Conservation (phyloP, 2,329 filamentous ascomycete genomes). For the Fusarium luffae region DNA sequence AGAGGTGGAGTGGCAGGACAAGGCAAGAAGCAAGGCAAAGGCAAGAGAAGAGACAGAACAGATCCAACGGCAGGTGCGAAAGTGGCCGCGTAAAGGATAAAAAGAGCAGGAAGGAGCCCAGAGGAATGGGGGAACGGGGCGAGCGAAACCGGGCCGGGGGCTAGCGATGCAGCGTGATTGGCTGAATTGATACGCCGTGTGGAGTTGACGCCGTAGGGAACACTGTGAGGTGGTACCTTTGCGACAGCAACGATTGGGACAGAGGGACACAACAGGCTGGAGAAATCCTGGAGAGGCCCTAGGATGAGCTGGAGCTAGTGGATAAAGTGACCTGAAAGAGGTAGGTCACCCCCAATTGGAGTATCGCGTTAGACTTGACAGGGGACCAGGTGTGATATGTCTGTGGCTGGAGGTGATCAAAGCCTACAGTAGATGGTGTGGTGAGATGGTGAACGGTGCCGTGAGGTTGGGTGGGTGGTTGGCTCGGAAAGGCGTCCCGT, state of each 20-base stretch:
- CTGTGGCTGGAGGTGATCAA: constrained; percentile 29
- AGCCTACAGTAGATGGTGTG: constrained; percentile 5
- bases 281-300: constrained; percentile 35
- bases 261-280: constrained; percentile 15
- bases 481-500: constrained; percentile 23
- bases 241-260: background rate
- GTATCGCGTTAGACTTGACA: constrained; percentile 23
- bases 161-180: constrained; percentile 19
- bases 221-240: constrained; percentile 46
- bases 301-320: constrained; percentile 19
- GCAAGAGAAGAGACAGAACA: constrained; percentile 26
- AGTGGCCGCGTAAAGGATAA: constrained; percentile 38
- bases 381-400: constrained; percentile 21
- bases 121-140: constrained; percentile 34
- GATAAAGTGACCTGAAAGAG: constrained; percentile 32
- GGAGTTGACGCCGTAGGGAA: constrained; percentile 28
- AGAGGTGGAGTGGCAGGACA: constrained; percentile 38
- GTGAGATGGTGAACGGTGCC: constrained; percentile 21
- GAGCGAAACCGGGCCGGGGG: constrained; percentile 33
- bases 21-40: constrained; percentile 25
- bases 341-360: constrained; percentile 28
- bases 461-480: constrained; percentile 33
- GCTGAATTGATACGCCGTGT: background rate
- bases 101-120: constrained; percentile 36
- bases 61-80: constrained; percentile 33